Evolutionary conservation across 2,329 filamentous ascomycete species (phyloP).

Genomic region (Xylaria sp.): DNA sequence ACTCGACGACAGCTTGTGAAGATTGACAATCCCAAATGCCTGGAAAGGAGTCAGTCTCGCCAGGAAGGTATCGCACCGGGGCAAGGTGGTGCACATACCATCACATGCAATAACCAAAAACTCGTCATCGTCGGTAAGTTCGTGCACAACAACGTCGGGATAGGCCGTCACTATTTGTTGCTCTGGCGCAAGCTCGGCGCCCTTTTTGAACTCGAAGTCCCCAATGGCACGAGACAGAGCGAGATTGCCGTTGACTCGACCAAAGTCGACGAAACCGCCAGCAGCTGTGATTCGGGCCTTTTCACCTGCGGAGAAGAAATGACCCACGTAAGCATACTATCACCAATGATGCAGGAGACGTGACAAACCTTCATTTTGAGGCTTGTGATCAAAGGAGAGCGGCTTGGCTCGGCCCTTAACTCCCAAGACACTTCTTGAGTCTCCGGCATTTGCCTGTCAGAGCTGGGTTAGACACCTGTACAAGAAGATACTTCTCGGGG

Average conservation of each 20-base stretch:
- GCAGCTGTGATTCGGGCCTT: conserved; percentile 95
- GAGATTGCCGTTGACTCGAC: conserved; percentile 96
- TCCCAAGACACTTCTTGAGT: conserved; percentile 92
- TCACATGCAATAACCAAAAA: conserved; percentile 94
- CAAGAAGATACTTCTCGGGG: conserved; percentile 20
- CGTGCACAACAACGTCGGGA: conserved; percentile 91
- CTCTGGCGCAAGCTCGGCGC: conserved; percentile 93
- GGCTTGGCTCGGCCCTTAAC: conserved; percentile 98
- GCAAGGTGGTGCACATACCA: conserved; percentile 60
- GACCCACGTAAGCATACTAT: conserved; percentile 17
- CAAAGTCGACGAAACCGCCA: conserved; percentile 97
- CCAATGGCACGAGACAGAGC: conserved; percentile 96
- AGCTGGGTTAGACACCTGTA: conserved; percentile 34
- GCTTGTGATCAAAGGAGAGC: conserved; percentile 98
- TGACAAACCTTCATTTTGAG: conserved; percentile 86
- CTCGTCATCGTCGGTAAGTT: conserved; percentile 91
- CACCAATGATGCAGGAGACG: neutral
- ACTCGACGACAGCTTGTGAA: conserved; percentile 95
- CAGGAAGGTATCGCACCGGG: neutral
- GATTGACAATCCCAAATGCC: conserved; percentile 99
- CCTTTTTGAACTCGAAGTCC: conserved; percentile 99
- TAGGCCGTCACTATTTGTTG: conserved; percentile 98
- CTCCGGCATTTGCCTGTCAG: conserved; percentile 90
- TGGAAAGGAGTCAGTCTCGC: conserved; percentile 49
- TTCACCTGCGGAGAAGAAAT: conserved; percentile 65